These are phyloP conservation scores for Wickerhamiella vanderwaltii DNA, from an alignment of 805 yeast species.

Conservation along the genomic window DNA sequence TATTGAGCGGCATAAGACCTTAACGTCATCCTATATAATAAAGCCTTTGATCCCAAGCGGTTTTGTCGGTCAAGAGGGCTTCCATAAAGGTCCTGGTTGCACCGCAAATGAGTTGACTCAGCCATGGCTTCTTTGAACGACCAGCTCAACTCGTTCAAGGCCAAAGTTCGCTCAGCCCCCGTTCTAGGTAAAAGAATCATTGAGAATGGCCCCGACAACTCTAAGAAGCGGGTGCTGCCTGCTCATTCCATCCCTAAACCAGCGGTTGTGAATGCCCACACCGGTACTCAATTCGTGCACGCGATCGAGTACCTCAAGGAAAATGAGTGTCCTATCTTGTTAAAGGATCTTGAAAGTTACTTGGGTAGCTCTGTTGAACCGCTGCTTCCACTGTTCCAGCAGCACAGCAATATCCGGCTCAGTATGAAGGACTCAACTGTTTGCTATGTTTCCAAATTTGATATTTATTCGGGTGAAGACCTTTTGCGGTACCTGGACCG, in stretches of 20 bases:
- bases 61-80: too few relatives aligned
- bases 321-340: conserved; percentile 54
- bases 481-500: conserved; percentile 58
- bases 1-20: too few relatives aligned
- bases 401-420: conserved; percentile 64
- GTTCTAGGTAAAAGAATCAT: conserved; percentile 31
- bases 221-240: conserved; percentile 18
- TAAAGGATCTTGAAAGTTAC: conserved; percentile 54
- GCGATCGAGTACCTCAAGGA: conserved; percentile 81
- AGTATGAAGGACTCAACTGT: conserved; percentile 51
- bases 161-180: conserved; percentile 46
- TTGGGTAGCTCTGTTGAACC: conserved; percentile 51
- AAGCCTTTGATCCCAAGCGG: too few relatives aligned
- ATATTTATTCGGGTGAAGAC: conserved; percentile 71
- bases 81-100: too few relatives aligned
- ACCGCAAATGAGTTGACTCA: too few relatives aligned
- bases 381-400: conserved; percentile 57
- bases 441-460: conserved; percentile 80
- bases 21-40: too few relatives aligned
- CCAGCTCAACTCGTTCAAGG: conserved; percentile 54
- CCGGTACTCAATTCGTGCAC: conserved; percentile 75
- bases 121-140: conserved; percentile 36
- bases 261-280: conserved; percentile 31
- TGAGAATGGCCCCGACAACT: conserved; percentile 13
- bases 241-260: conserved; percentile 17